phyloP scores from a whole-genome alignment of 225 moss, liverwort and hornwort species.

The Anthoceros angustus region DNA sequence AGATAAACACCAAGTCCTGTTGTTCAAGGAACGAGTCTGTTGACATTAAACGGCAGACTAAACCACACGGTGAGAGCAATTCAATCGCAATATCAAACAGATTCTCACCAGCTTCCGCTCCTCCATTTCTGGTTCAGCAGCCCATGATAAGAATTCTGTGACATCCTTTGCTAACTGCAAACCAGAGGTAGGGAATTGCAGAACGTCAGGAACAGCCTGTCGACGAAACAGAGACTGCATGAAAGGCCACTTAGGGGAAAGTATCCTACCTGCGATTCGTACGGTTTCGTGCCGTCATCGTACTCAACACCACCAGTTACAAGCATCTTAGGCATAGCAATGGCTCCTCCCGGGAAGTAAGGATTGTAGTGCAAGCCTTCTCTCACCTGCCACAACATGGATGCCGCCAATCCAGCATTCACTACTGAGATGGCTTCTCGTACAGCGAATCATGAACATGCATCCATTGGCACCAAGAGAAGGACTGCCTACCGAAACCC shows the following conservation, averaged over 20 bases:
- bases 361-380: constrained; percentile 95
- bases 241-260: not conserved
- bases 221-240: not conserved
- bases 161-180: constrained; percentile 83
- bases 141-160: constrained; percentile 68
- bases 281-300: constrained; percentile 70
- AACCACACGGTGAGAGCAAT: not conserved
- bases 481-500: constrained; percentile 37
- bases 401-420: not conserved
- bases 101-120: constrained; percentile 69
- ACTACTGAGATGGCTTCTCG: not conserved
- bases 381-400: constrained; percentile 26
- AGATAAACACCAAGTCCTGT: not conserved
- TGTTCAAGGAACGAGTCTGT: not conserved
- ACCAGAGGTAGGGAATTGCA: not conserved
- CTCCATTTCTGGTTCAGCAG: constrained; percentile 94
- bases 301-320: constrained; percentile 76
- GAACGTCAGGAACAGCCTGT: not conserved
- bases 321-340: constrained; percentile 99
- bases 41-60: not conserved
- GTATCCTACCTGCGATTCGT: constrained; percentile 53
- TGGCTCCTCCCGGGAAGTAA: constrained; percentile 85
- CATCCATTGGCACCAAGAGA: too few relatives aligned
- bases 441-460: too few relatives aligned
- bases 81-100: not conserved